phyloP scores from a whole-genome alignment of 2,329 filamentous ascomycete species.

The Calonectria pseudoturangicola region DNA sequence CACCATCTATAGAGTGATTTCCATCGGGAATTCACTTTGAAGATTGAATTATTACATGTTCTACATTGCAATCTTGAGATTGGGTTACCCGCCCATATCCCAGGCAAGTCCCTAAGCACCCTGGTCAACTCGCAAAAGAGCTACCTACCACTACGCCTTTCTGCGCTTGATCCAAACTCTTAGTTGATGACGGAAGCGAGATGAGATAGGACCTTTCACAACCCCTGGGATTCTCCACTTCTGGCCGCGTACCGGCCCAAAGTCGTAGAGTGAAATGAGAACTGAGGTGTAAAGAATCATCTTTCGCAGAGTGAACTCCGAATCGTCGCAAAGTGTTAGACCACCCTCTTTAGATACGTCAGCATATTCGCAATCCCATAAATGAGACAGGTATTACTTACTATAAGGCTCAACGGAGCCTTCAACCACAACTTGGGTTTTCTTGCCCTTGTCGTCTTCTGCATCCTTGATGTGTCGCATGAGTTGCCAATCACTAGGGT shows the following conservation, averaged over 20 bases:
- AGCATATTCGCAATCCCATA: constrained; percentile 23
- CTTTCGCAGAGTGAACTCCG: constrained; percentile 58
- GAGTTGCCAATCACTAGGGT: constrained; percentile 60
- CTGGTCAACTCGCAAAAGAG: neutral
- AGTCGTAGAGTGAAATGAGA: constrained; percentile 62
- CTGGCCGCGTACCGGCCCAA: constrained; percentile 55
- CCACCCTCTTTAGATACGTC: constrained; percentile 54
- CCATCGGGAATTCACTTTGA: neutral
- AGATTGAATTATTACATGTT: constrained; percentile 10
- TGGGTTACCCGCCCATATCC: neutral
- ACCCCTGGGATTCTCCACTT: constrained; percentile 54
- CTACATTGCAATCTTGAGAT: neutral
- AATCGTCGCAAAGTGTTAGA: constrained; percentile 58
- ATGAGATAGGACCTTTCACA: constrained; percentile 52
- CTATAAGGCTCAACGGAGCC: constrained; percentile 59
- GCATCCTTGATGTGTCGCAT: constrained; percentile 58
- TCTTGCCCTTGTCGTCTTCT: constrained; percentile 51
- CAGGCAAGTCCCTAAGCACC: neutral
- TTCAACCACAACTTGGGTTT: constrained; percentile 47
- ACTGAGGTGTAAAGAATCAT: constrained; percentile 59
- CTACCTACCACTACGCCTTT: constrained; percentile 22
- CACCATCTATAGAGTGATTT: neutral
- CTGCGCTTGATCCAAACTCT: constrained; percentile 60
- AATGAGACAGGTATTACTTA: constrained; percentile 47
- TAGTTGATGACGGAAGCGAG: constrained; percentile 53